Evolutionary conservation across 495 filamentous ascomycete genomes (phyloP).

Genomic region (Corynascus novoguineensis): DNA sequence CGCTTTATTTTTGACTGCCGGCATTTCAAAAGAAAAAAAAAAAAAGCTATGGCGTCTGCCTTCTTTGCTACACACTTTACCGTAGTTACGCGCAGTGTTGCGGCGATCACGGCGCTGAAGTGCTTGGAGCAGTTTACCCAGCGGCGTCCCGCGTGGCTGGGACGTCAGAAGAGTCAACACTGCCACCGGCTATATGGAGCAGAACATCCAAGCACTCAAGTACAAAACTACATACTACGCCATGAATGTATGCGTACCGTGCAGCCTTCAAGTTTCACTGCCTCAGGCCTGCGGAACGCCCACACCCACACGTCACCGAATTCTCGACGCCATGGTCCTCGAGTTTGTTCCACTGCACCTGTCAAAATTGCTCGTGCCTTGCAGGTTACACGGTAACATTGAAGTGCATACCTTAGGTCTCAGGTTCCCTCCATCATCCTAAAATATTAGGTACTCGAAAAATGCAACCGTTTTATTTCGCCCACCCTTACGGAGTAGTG

Average conservation of each 20-base stretch:
- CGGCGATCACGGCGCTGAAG: background rate
- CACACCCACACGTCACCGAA: no score
- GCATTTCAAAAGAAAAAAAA: no score
- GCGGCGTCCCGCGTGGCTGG: conserved; percentile 14
- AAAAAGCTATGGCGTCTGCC: background rate
- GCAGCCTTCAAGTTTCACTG: no score
- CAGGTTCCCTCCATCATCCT: background rate
- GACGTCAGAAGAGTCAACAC: conserved; percentile 3
- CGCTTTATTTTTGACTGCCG: no score
- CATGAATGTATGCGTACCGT: no score
- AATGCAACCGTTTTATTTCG: background rate
- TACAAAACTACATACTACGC: no score
- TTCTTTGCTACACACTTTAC: background rate
- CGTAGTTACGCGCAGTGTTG: background rate
- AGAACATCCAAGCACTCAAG: background rate
- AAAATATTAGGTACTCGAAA: no score
- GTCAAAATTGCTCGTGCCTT: background rate
- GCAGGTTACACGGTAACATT: background rate
- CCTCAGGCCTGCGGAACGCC: no score
- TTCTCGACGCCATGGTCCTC: no score
- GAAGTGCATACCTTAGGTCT: background rate
- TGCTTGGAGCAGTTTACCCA: background rate
- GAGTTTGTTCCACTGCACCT: background rate
- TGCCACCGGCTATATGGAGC: conserved; percentile 5
- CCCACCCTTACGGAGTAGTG: no score